phyloP scores from a whole-genome alignment of 345 rosid genomes.

The Ceriops zippeliana region DNA sequence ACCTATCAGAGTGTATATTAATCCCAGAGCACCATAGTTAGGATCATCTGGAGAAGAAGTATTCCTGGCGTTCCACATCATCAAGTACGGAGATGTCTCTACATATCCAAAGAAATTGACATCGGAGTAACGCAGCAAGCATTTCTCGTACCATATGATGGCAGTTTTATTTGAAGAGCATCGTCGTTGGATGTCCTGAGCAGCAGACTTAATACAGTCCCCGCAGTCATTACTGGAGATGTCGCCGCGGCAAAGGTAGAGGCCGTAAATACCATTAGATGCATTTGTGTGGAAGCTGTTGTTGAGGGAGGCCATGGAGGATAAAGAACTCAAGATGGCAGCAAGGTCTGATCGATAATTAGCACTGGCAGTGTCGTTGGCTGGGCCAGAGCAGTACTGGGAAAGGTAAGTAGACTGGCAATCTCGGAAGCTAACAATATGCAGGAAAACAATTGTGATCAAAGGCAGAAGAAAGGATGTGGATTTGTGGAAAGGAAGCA shows the following conservation, averaged over 20 bases:
- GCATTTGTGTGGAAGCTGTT: conserved; percentile 20
- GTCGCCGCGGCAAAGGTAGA: conserved; percentile 33
- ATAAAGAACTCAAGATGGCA: conserved; percentile 17
- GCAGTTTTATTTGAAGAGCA: conserved; percentile 15
- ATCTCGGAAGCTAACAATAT: neutral
- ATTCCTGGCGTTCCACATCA: conserved; percentile 16
- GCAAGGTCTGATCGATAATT: conserved; percentile 11
- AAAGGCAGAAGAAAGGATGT: neutral
- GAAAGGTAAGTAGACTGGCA: neutral
- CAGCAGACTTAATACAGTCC: conserved; percentile 18
- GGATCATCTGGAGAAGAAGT: conserved; percentile 6
- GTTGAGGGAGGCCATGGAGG: conserved; percentile 15
- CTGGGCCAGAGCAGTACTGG: neutral
- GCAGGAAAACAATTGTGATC: neutral
- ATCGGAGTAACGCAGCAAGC: conserved; percentile 35
- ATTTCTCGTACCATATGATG: conserved; percentile 35
- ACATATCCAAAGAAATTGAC: conserved; percentile 11
- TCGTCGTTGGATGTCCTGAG: neutral
- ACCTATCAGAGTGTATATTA: conserved; percentile 10
- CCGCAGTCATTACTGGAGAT: neutral
- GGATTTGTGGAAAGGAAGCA: conserved; percentile 3
- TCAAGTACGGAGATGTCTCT: fast-evolving
- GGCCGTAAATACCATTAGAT: conserved; percentile 15
- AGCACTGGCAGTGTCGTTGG: neutral
- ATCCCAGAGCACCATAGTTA: neutral